These are phyloP conservation scores for Tetrahymena thermophila DNA, from an alignment of 73 alveolate species.

Conservation along the genomic window DNA sequence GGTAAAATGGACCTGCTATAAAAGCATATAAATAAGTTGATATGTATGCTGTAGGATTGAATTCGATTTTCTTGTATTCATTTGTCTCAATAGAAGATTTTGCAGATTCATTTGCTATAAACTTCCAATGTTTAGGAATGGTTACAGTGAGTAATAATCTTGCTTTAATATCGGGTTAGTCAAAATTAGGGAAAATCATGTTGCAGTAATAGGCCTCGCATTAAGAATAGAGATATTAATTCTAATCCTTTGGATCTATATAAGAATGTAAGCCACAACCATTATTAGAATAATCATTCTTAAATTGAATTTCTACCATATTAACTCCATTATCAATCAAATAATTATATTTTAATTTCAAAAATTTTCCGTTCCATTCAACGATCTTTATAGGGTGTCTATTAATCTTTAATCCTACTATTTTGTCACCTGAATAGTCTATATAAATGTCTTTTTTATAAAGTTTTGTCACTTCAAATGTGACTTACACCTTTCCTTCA, in stretches of 20 bases:
- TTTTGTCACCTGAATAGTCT: background rate
- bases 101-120: slow-evolving; percentile 54
- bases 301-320: slow-evolving; percentile 3
- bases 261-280: slow-evolving; percentile 47
- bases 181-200: slow-evolving; percentile 86
- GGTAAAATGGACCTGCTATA: slow-evolving; percentile 77
- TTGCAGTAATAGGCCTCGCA: slow-evolving; percentile 85
- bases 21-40: slow-evolving; percentile 76
- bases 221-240: slow-evolving; percentile 19
- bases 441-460: background rate
- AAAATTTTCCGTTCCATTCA: background rate
- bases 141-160: slow-evolving; percentile 48
- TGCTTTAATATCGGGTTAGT: slow-evolving; percentile 94
- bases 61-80: background rate
- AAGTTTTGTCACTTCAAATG: background rate
- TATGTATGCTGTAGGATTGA: slow-evolving; percentile 56
- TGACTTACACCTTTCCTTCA: background rate
- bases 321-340: background rate
- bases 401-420: background rate
- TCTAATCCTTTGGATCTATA: slow-evolving; percentile 1
- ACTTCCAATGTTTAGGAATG: slow-evolving; percentile 81
- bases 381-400: background rate
- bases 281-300: slow-evolving; percentile 35
- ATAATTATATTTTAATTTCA: background rate
- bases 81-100: background rate